These are phyloP conservation scores for Rhodotorula diobovata DNA, from an alignment of 768 basidiomycete genomes.

Conservation along the genomic window DNA sequence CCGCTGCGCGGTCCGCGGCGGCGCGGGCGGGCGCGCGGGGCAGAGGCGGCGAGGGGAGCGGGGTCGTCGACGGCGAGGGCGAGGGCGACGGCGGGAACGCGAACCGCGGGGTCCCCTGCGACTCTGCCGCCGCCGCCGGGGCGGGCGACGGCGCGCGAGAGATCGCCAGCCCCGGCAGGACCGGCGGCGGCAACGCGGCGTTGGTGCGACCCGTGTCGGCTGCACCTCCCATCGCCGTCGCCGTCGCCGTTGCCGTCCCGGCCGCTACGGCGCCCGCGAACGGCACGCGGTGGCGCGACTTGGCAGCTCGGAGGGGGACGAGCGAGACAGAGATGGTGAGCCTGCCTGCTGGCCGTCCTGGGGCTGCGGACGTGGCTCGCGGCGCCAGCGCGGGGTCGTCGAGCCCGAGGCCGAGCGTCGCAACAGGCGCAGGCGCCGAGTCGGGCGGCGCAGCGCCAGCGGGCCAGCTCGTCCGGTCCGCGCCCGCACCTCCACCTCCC, in stretches of 20 bases:
- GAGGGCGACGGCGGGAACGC: conserved; percentile 15
- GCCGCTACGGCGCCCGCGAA: background rate
- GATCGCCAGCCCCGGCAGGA: conserved; percentile 16
- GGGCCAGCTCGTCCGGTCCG: conserved; percentile 16
- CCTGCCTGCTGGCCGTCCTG: background rate
- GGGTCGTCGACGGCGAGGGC: background rate
- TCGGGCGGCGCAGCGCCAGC: background rate
- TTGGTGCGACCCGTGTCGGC: background rate
- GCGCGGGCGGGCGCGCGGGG: too few relatives aligned
- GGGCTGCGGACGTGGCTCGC: background rate
- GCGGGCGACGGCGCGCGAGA: background rate
- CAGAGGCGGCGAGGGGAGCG: conserved; percentile 1
- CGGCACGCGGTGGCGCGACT: conserved; percentile 3
- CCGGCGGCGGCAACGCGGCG: conserved; percentile 4
- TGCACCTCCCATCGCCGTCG: too few relatives aligned
- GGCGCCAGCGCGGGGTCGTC: background rate
- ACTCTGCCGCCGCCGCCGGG: background rate
- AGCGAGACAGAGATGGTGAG: conserved; percentile 29
- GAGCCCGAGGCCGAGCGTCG: conserved; percentile 12
- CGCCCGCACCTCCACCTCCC: too few relatives aligned
- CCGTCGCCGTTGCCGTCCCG: too few relatives aligned
- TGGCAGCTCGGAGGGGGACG: conserved; percentile 24
- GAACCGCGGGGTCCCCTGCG: background rate
- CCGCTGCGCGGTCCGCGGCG: background rate
- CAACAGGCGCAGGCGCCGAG: background rate